Evolutionary conservation across 495 filamentous ascomycete species (phyloP), one percentile per base, ranked within the genome.

Genomic region (Aspergillus kassunensis): DNA sequence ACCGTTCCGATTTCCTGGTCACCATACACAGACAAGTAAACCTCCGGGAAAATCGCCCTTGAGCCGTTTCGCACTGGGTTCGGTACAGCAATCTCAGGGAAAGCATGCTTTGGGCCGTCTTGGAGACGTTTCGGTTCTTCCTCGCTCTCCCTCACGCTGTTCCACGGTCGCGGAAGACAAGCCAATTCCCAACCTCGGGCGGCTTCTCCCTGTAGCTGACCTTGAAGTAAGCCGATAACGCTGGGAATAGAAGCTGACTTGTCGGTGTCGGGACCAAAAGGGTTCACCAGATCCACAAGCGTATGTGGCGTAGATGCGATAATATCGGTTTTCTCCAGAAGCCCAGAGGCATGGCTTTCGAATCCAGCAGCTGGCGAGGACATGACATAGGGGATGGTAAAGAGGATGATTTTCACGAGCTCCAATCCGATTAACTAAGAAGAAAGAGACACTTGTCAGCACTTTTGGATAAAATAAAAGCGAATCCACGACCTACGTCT

Each of bases 261-360:
- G 10, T 78, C 76, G 20, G 75, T 74, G n/a, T 71, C 74, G 7
- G 73, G 73, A 39, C 83, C 80, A 57, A 90, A 96, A 7, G 90
- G 87, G 53, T 96, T 86, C 27, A 96, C 87, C 39, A 97, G 68
- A 6, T 85, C 77, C 57, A 95, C 89, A 25, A 96, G 75, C 1
- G 86, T 76, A 58, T 95, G 89, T 6, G 87, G 88, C 47, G 90
- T 87, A 7, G 82, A 85, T 1, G 91, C 89, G 60, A 97, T 91
- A 57, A 96, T 87, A 51, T 90, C 90, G 7, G 95, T 96, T 68
- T 91, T 96, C 36, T 91, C 86, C 57, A 99, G 80, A n/a, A 97
- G 73, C 16, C 83, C 80, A 1, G 73, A 68, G 11, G 91, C 90
- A 56, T 87, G 84, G 31, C 82, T 74, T 56, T 87, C 80, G 51